Evolutionary conservation across 2,329 filamentous ascomycete genomes (phyloP), one percentile per base, ranked within the genome.

Genomic region (Huntiella savannae): DNA sequence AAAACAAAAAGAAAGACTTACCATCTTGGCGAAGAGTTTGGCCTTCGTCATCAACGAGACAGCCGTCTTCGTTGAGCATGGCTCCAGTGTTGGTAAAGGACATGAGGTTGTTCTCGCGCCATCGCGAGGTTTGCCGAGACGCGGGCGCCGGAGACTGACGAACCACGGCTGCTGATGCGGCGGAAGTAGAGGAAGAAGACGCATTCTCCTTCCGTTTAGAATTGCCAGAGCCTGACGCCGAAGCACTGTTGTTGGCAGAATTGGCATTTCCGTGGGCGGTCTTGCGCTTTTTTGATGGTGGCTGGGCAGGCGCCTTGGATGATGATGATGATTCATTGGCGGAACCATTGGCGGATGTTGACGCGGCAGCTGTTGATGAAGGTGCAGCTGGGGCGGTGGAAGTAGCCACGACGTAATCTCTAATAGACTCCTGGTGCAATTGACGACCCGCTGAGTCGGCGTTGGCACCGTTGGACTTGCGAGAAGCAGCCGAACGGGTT

Each of bases 21-120:
- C 88, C 91, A 66, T 98, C 92, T 53, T 85, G 69, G 54, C 75
- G 72, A 55, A 95, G 68, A 47, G 78, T 71, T 39, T 85, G 91
- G 53, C 91, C 91, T 64, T 96, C 86, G 60, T 98, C 91, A 50
- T 91, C 84, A 54, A 81, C 73, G 59, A 98, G 70, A 58, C 79
- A 79, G 47, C 82, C 82, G 55, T 87, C 71, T 13, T 49, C 44
- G 56, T 81, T 79, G 49, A 87, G 70, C 49, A 70, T 71, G 43
- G 73, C 74, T 49, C 75, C 73, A 56, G 72, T 76, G 51, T 76
- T 76, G 52, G 84, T 79, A 62, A 96, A 96, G 38, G 75, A 85
- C 65, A 95, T 73, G 77, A 96, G 79, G 61, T 92, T 95, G 45
- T 82, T 80, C 56, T 85, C 77, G 52, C 73, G 68, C 22, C 43